Evolutionary conservation across 1,284 basidiomycete genomes (phyloP), one percentile per base, ranked within the genome.

Genomic region (Volvariella volvacea): DNA sequence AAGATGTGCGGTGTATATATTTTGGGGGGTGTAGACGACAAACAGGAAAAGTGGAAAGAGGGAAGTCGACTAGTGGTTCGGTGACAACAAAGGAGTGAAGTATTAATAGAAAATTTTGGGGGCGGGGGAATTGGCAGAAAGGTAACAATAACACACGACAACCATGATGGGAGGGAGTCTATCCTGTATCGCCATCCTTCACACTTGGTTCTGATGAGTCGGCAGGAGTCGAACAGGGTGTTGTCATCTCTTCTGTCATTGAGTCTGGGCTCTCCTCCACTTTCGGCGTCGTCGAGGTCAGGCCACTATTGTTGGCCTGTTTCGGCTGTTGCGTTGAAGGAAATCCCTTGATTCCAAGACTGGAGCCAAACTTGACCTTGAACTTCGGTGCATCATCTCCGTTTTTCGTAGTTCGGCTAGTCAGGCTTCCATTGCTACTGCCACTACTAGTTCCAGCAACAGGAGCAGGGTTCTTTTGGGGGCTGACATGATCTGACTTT

Each of bases 181-280:
- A 85, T 52, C 86, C 85, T 41, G 78, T 85, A 59, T 88, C 86
- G 42, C 78, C 84, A 56, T 88, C 83, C 64, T 88, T 88, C 49
- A 71, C 71, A 53, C 76, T 73, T 53, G 72, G 63, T 74, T 80
- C 75, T 77, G 82, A 76, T 55, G 75, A 30, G 7, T 6, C 70
- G 28, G 65, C 57, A 12, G 65, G 54, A 21, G 60, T 59, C 16
- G 66, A 49, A 12, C 62, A 55, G 7, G 67, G 62, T 22, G 54
- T 28, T 28, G 50, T 48, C 12, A 54, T 41, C 10, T 52, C 42
- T 20, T 51, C 43, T 3, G 53, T 39, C 15, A 56, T 54, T 22
- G 54, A 7, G 31, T 32, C 41, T 17, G 41, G n/a, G 37, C 15
- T n/a, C 6, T 16, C 34, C 34, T 15, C 6, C n/a, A 7, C 34